Evolutionary conservation across 805 yeast genomes (phyloP).

Genomic region (Wickerhamiella spandovensis): DNA sequence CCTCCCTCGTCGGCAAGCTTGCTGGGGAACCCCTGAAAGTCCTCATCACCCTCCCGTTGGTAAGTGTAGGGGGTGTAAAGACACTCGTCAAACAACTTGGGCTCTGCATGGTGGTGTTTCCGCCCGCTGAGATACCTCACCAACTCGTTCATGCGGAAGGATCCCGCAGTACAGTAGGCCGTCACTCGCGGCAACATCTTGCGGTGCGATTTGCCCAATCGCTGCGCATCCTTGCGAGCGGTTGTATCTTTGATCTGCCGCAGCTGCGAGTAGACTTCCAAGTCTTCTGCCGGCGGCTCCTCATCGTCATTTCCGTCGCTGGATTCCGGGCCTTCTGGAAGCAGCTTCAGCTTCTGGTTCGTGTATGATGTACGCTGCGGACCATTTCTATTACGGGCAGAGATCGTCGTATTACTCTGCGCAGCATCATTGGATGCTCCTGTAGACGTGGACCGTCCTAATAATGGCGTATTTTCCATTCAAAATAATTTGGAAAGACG

Average conservation of each 20-base stretch:
- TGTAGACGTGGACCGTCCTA: neutral
- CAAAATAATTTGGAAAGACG: neutral
- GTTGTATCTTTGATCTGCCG: constrained; percentile 71
- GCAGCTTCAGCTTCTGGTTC: constrained; percentile 74
- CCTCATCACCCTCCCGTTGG: constrained; percentile 20
- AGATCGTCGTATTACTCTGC: neutral
- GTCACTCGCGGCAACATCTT: constrained; percentile 84
- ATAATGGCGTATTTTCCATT: neutral
- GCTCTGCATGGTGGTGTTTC: constrained; percentile 45
- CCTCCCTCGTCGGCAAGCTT: constrained; percentile 84
- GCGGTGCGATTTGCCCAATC: constrained; percentile 74
- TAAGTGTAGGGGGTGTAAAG: constrained; percentile 75
- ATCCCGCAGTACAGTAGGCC: constrained; percentile 90
- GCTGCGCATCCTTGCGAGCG: constrained; percentile 88
- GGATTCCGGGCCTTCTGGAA: constrained; percentile 34
- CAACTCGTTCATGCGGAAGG: constrained; percentile 78
- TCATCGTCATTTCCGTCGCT: constrained; percentile 30
- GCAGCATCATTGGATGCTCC: neutral
- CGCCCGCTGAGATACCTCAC: constrained; percentile 74
- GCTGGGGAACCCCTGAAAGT: constrained; percentile 29
- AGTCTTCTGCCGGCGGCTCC: constrained; percentile 38
- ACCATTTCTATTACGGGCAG: constrained; percentile 15
- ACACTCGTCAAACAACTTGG: constrained; percentile 88
- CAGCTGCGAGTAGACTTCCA: constrained; percentile 64
- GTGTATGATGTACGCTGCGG: constrained; percentile 69